Evolutionary conservation across 176 grass and related monocot genomes (phyloP), one percentile per base, ranked within the genome.

Genomic region (Rhipidocladum racemiflorum): DNA sequence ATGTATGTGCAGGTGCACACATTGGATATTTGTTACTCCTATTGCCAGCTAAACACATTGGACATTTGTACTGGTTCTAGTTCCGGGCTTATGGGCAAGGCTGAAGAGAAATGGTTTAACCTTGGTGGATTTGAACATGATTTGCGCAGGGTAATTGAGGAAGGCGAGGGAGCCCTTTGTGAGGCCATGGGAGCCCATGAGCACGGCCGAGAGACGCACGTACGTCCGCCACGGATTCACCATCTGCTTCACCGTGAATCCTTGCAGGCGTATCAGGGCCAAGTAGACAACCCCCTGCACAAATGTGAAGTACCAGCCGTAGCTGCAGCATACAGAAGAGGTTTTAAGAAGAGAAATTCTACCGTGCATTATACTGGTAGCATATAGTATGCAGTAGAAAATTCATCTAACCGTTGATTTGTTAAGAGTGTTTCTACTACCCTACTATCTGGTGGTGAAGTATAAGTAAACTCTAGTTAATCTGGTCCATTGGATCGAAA

Each of bases 71-170:
- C 50, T 17, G 14, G 12, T 43, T 51, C 13, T 59, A 74, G 32
- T 74, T 74, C 20, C 28, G 27, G 24, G 28, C 10, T 32, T 23
- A 60, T 60, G 55, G 65, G 21, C 24, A 56, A 30, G 13, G 10
- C 4, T 71, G 24, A 64, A 38, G 36, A 38, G 36, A 71, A 40
- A 25, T 45, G 3, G 9, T 77, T 15, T n/a, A 75, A 97, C 94
- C 90, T 97, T 97, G 50, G 95, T 97, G 55, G 90, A 94, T 53
- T 97, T 97, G 88, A 97, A 97, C 95, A 97, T 97, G 65, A 97
- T 86, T 56, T 97, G 95, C 0, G 95, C 95, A 5, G 92, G 92
- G 74, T 94, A 97, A 23, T 98, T 98, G 76, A 98, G 91, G 81
- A 98, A 98, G 18, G 95, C 92, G 14, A 98, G 95, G 30, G 95